Evolutionary conservation across 2,329 filamentous ascomycete genomes (phyloP), one percentile per base, ranked within the genome.

Genomic region (Dissoconium aciculare): DNA sequence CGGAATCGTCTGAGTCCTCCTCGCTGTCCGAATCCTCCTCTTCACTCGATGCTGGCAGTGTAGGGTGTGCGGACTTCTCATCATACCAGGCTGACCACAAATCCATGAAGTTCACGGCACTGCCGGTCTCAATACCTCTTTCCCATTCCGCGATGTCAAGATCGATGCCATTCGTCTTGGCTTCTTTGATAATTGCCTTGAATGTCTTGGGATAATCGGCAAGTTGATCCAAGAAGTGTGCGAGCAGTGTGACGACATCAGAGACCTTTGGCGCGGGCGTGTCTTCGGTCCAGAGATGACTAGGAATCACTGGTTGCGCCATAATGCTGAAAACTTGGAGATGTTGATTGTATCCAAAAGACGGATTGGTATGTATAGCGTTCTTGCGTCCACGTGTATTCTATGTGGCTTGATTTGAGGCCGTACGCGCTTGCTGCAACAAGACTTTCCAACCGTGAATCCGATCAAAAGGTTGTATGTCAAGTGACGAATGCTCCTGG

Each of bases 121-220:
- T 41, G 17, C 41, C 39, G 12, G 42, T 28, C 11, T 37, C 33
- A 8, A 41, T 39, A n/a, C 32, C 35, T 12, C 40, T 32, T 25
- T 39, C 27, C 43, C 43, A 46, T 17, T 38, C 35, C 2, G 25
- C 37, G 8, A 29, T 35, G 26, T 44, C 32, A n/a, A 51, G 36
- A 5, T 38, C 21, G 13, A 50, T 26, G 14, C 42, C 47, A n/a
- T 48, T 43, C 27, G 45, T 45, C 31, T 44, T 40, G 10, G 51
- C 50, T 30, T 55, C 50, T 19, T 49, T 49, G 17, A 44, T 28
- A 11, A 55, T 36, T 3, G 47, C 41, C 15, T 37, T 39, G 16
- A 47, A 38, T 3, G 50, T 48, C 37, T 52, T 49, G 14, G 38
- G 38, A 38, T 47, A 54, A n/a, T 23, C 19, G 12, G 50, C 50